These are phyloP conservation scores for Metarhizium robertsii DNA, from an alignment of 2,329 filamentous ascomycete genomes.

Conservation along the genomic window DNA sequence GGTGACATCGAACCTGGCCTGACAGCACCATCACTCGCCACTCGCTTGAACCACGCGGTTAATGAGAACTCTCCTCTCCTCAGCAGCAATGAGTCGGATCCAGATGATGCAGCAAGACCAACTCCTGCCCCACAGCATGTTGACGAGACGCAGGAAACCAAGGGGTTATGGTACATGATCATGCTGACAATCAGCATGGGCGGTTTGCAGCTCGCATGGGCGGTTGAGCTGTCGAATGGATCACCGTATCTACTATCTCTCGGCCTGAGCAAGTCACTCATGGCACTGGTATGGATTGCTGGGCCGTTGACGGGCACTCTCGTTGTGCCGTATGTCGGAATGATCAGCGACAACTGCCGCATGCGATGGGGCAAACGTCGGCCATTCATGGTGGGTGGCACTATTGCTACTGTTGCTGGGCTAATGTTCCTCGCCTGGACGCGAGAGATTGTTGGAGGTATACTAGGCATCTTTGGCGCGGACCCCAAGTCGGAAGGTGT, in stretches of 20 bases:
- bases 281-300: constrained; percentile 79
- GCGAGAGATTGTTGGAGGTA: constrained; percentile 58
- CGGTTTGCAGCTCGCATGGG: constrained; percentile 90
- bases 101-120: background rate
- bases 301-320: constrained; percentile 70
- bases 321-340: constrained; percentile 75
- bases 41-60: background rate
- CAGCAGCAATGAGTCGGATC: constrained; percentile 3
- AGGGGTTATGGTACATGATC: constrained; percentile 78
- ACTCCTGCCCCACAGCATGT: background rate
- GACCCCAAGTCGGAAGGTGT: constrained; percentile 55
- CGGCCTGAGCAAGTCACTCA: constrained; percentile 71
- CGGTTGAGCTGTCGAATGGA: constrained; percentile 87
- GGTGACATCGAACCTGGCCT: background rate
- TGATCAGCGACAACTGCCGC: constrained; percentile 70
- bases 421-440: constrained; percentile 67
- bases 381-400: constrained; percentile 70
- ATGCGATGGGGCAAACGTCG: constrained; percentile 68
- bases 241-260: constrained; percentile 76
- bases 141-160: constrained; percentile 48
- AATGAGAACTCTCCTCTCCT: constrained; percentile 24
- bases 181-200: constrained; percentile 80
- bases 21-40: background rate
- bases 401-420: constrained; percentile 55
- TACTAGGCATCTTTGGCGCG: constrained; percentile 62